Percentiles rank a stretch among this genome's conserved stretches.
These are phyloP conservation scores for Apostasia shenzhenica DNA, from an alignment of 106 monocot species.

Conservation along the genomic window DNA sequence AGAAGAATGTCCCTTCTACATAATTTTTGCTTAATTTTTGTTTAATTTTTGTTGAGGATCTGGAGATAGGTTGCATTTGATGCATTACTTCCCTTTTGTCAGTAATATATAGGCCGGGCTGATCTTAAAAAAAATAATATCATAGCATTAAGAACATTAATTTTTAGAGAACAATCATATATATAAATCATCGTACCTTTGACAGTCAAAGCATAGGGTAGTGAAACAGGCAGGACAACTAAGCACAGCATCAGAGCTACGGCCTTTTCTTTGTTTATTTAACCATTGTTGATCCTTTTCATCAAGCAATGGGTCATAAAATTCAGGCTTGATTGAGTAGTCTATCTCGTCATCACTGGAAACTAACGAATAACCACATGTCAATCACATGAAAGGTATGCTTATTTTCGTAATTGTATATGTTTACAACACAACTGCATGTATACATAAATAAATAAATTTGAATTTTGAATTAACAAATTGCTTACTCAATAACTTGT, in stretches of 20 bases:
- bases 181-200: constrained; percentile 42
- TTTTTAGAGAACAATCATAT: no score
- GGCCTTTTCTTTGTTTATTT: constrained; percentile 58
- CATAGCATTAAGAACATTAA: no score
- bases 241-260: constrained; percentile 75
- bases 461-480: neutral
- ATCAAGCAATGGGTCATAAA: constrained; percentile 83
- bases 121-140: no score
- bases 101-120: no score
- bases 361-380: constrained; percentile 27
- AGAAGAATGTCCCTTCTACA: no score
- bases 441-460: neutral
- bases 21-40: no score
- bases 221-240: constrained; percentile 98
- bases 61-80: no score
- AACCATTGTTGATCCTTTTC: constrained; percentile 78
- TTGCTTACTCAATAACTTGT: neutral
- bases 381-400: neutral
- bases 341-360: constrained; percentile 98
- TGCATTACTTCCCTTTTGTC: no score
- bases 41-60: no score
- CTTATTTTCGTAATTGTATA: neutral
- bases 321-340: constrained; percentile 78
- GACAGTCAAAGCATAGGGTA: constrained; percentile 90
- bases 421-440: neutral